Base-by-base conservation (phyloP, 2,329 filamentous ascomycete species). In the Aspergillus sp. region DNA sequence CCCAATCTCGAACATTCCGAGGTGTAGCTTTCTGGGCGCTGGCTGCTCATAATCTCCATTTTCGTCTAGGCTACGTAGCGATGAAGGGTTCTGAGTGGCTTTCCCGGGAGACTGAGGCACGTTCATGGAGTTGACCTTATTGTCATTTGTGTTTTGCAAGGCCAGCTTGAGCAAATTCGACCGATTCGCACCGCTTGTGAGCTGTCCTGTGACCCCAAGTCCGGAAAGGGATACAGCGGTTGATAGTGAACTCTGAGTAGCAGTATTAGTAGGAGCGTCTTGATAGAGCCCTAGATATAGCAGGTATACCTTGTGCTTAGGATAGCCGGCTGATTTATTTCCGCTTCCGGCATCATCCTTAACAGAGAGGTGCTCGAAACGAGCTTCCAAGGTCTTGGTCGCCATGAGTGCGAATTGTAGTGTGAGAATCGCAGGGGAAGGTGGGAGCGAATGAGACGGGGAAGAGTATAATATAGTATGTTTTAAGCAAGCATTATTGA, bases 1-100 rank as follows among this genome's bases (percentile, higher is more conserved):
- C 40, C 90, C 90, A 63, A 96, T 96, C 74, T 96, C 92, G 73
- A 96, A 96, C 90, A 96, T 96, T 75, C 91, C 90, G 4, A 96
- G 85, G 71, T 96, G 91, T 76, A 93, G 93, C 65, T 91, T 71
- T 56, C 78, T 80, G 4, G 78, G 75, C 55, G 62, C 73, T 68
- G 86, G 82, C 68, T 88, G 85, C 48, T 87, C 82, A 57, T 83
- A 79, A 55, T 70, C 70, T 7, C 67, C 64, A 58, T 73, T 72
- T 55, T 71, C 74, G 45, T 90, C 88, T 79, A 75, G 72, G 47
- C 69, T 68, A 55, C 73, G 69, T 63, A 71, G 64, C 61, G 66
- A 58, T 59, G 71, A 66, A 66, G 69, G 68, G 68, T 64, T 68
- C 63, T 73, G 72, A 84, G 57, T 84, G 81, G 59, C 84, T 80